These are phyloP conservation scores for Populus tomentosa DNA, from an alignment of 441 rosid species.

Conservation along the genomic window DNA sequence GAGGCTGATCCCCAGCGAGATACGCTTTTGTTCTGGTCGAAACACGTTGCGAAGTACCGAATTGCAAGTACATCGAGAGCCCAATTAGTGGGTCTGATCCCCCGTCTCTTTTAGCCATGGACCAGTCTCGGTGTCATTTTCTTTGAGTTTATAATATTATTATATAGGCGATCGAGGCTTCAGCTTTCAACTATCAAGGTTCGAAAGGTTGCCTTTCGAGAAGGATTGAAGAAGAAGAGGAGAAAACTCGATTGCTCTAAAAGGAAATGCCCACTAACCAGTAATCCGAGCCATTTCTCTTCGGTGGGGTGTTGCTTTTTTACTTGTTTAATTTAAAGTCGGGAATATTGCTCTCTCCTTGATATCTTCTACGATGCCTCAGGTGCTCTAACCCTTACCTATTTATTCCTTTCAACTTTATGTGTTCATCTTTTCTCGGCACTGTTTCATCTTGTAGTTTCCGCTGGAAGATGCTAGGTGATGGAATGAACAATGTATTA, in stretches of 20 bases:
- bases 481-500: neutral
- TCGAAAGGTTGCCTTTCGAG: conserved; percentile 38
- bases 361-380: conserved; percentile 39
- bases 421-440: neutral
- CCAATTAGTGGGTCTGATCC: conserved; percentile 3
- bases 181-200: neutral
- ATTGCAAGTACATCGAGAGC: neutral
- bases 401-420: conserved; percentile 12
- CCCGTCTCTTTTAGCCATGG: neutral
- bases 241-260: conserved; percentile 21
- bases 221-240: conserved; percentile 4
- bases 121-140: neutral
- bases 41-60: neutral
- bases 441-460: neutral
- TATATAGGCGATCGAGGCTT: neutral
- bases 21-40: neutral
- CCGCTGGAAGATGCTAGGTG: conserved; percentile 27
- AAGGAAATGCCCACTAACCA: conserved; percentile 77
- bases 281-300: conserved; percentile 40
- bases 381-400: neutral
- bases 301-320: conserved; percentile 38
- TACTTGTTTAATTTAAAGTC: conserved; percentile 26
- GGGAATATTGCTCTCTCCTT: conserved; percentile 10
- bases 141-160: neutral
- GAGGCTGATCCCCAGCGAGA: neutral